These are phyloP conservation scores for Coriaria nepalensis DNA, from an alignment of 306 rosid species.

Conservation along the genomic window DNA sequence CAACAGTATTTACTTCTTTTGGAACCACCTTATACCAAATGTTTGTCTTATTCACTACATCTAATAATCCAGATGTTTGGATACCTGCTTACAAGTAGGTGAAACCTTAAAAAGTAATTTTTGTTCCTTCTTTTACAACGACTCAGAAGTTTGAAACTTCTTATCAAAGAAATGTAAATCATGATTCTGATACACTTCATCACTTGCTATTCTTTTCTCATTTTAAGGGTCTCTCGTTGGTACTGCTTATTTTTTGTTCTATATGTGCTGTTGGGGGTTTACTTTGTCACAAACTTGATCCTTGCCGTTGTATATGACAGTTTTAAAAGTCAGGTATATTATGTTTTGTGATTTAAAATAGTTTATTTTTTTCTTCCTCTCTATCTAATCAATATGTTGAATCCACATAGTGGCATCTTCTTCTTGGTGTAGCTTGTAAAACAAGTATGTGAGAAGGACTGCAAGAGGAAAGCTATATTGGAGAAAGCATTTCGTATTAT, in stretches of 20 bases:
- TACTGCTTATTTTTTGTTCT: constrained; percentile 61
- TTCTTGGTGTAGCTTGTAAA: constrained; percentile 57
- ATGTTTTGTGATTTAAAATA: too few relatives aligned
- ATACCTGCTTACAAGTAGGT: constrained; percentile 97
- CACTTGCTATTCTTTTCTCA: constrained; percentile 24
- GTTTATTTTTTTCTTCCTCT: too few relatives aligned
- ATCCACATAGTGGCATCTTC: constrained; percentile 12
- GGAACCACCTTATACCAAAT: constrained; percentile 70
- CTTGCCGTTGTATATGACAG: constrained; percentile 97
- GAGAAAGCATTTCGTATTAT: constrained; percentile 68
- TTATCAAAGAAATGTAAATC: too few relatives aligned
- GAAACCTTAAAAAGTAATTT: constrained; percentile 6
- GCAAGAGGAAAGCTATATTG: constrained; percentile 44
- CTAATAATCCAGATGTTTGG: constrained; percentile 98
- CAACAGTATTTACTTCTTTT: constrained; percentile 61
- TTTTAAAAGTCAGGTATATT: constrained; percentile 75
- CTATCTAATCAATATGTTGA: too few relatives aligned
- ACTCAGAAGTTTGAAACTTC: too few relatives aligned
- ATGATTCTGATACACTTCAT: too few relatives aligned
- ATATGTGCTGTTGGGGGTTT: constrained; percentile 86
- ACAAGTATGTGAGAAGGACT: constrained; percentile 69
- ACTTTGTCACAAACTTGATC: constrained; percentile 83
- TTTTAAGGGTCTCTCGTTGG: constrained; percentile 88
- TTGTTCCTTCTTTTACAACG: background rate
- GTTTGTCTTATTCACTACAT: constrained; percentile 76